Evolutionary conservation across 257 asterid genomes (phyloP), one percentile per base, ranked within the genome.

Genomic region (Solanum stenotomum): DNA sequence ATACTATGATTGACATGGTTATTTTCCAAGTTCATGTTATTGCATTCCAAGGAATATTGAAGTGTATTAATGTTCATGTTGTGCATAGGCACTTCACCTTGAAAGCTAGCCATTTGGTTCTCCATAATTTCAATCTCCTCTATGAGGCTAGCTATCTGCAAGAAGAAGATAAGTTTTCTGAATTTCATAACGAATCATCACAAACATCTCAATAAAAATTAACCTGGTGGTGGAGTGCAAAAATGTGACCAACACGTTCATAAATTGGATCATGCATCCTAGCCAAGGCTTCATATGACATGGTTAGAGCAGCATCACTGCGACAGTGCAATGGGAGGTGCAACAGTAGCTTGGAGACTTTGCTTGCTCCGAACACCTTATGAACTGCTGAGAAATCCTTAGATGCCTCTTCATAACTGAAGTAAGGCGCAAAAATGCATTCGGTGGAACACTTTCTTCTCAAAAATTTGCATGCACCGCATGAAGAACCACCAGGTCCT

Each of bases 401-500:
- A 0, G 95, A 79, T 35, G 95, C 96, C 61, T 95, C 91, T 10
- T 92, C 95, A 23, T 92, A 94, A 35, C 89, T 70, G 90, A 95
- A 95, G 87, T 92, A 93, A 86, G 97, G 98, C 16, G 95, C 95
- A 85, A 95, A 95, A 33, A 95, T 76, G 82, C 98, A 95, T 56
- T 95, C 98, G 11, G 46, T 90, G 0, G 89, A 87, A 89, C 98
- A 95, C 91, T 93, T 89, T 89, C 97, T 92, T 81, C 98, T 92
- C 89, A 95, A 85, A 90, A 95, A 95, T 87, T 93, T 95, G 91
- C 98, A 94, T 23, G 98, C 97, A 89, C 96, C 96, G 70, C 98
- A 95, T 2, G 98, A 92, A 79, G 97, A 90, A 52, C 95, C 91
- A 67, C 86, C 91, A 72, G 89, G 88, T 74, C 95, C 95, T 18